Conservation (phyloP, 1,284 basidiomycete species). For the Sanghuangporus weigelae region DNA sequence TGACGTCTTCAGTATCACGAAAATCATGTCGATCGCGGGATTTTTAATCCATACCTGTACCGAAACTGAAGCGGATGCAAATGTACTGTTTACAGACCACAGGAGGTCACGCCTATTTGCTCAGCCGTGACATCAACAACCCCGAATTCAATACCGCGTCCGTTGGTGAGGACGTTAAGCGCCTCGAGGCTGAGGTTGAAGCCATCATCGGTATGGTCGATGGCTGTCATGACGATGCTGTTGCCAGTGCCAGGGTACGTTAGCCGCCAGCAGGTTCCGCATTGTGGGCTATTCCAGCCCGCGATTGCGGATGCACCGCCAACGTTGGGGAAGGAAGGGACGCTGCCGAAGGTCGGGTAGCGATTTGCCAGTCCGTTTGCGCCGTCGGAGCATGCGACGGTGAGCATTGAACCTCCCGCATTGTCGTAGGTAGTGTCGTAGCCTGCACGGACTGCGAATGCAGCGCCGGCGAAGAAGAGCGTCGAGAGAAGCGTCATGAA, state of each 20-base stretch:
- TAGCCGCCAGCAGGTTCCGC: slow-evolving; percentile 46
- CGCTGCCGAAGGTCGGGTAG: slow-evolving; percentile 35
- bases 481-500: slow-evolving; percentile 5
- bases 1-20: no score
- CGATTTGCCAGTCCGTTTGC: slow-evolving; percentile 36
- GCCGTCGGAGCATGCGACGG: slow-evolving; percentile 50
- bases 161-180: slow-evolving; percentile 19
- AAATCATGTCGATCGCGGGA: no score
- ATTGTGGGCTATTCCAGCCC: slow-evolving; percentile 40
- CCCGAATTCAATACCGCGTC: slow-evolving; percentile 17
- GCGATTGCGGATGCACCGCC: slow-evolving; percentile 37
- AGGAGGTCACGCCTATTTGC: slow-evolving; percentile 14
- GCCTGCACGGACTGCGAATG: slow-evolving; percentile 32
- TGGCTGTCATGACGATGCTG: slow-evolving; percentile 34
- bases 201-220: slow-evolving; percentile 34
- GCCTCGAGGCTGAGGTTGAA: slow-evolving; percentile 34
- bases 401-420: slow-evolving; percentile 27
- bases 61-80: neutral
- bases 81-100: slow-evolving; percentile 14
- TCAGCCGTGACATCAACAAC: slow-evolving; percentile 13
- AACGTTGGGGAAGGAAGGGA: slow-evolving; percentile 40
- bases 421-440: slow-evolving; percentile 42
- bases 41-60: no score
- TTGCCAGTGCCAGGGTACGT: slow-evolving; percentile 32
- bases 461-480: slow-evolving; percentile 9